phyloP scores from a whole-genome alignment of 139 green algal species.

The Zygnema circumcarinatum region DNA sequence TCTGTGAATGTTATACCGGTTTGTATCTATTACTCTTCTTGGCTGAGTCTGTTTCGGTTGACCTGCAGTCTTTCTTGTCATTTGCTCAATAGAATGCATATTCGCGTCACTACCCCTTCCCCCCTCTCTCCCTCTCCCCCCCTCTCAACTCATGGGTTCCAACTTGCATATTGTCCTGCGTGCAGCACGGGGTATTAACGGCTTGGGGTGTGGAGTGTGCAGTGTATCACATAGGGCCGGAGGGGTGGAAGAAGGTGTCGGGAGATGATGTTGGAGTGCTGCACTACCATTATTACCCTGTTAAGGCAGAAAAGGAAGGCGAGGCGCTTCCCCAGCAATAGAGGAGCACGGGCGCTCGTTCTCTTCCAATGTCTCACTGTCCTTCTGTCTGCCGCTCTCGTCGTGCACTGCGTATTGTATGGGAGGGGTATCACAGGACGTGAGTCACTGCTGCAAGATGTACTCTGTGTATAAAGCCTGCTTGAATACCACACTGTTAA shows the following conservation, averaged over 20 bases:
- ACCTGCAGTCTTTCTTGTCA: background rate
- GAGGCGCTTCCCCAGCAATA: background rate
- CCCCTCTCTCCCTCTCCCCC: slow-evolving; percentile 1
- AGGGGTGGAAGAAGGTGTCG: slow-evolving; percentile 96
- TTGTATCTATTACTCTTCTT: too few species aligned
- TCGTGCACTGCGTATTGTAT: too few species aligned
- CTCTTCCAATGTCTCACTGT: too few species aligned
- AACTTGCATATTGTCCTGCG: background rate
- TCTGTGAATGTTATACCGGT: too few species aligned
- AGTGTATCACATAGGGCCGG: slow-evolving; percentile 96
- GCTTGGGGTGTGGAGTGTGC: slow-evolving; percentile 10
- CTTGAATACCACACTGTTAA: too few species aligned
- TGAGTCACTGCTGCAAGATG: too few species aligned
- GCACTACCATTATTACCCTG: slow-evolving; percentile 92
- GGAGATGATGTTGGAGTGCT: slow-evolving; percentile 94
- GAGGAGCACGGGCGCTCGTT: too few species aligned
- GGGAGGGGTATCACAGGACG: too few species aligned
- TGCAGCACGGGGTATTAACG: background rate
- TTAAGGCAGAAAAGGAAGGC: slow-evolving; percentile 7
- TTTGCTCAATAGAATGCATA: background rate
- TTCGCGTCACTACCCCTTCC: background rate
- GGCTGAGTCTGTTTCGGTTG: too few species aligned
- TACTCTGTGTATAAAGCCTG: too few species aligned
- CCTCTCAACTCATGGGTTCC: background rate
- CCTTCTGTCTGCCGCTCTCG: too few species aligned